phyloP scores from a whole-genome alignment of 768 basidiomycete species.

The Tulasnella sp. region DNA sequence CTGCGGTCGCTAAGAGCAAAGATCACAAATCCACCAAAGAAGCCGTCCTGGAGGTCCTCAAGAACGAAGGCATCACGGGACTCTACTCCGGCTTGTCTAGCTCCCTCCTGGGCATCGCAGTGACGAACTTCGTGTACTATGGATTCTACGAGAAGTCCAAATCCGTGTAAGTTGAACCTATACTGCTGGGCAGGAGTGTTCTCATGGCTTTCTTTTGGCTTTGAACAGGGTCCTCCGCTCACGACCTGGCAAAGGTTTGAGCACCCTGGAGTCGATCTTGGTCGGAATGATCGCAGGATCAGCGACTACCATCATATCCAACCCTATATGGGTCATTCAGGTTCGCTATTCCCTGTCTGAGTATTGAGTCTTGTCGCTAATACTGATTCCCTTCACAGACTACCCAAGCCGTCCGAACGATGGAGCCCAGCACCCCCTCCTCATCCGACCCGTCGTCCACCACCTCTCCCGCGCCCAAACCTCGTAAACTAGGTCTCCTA shows the following conservation, averaged over 20 bases:
- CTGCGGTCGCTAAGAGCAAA: constrained; percentile 78
- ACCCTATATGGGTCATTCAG: constrained; percentile 92
- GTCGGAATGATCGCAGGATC: constrained; percentile 83
- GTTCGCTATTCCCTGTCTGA: neutral
- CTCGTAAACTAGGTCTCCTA: constrained; percentile 46
- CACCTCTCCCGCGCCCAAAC: constrained; percentile 1
- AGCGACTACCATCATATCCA: constrained; percentile 77
- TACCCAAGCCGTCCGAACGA: constrained; percentile 62
- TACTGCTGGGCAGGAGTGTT: neutral
- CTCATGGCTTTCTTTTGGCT: neutral
- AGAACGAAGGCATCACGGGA: constrained; percentile 71
- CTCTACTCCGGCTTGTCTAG: constrained; percentile 82
- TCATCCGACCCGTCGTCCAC: constrained; percentile 17
- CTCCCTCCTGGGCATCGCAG: constrained; percentile 77
- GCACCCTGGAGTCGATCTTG: constrained; percentile 79
- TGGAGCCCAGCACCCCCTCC: constrained; percentile 20
- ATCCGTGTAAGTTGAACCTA: constrained; percentile 19
- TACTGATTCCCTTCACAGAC: constrained; percentile 35
- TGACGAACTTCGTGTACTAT: constrained; percentile 94
- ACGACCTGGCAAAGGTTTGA: constrained; percentile 45
- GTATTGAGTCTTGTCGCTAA: neutral
- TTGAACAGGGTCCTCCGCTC: neutral
- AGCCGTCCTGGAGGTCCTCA: constrained; percentile 61
- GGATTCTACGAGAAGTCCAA: constrained; percentile 76
- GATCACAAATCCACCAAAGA: constrained; percentile 56